These are phyloP conservation scores for Hanseniaspora lachancei DNA, from an alignment of 805 yeast genomes.

Conservation along the genomic window DNA sequence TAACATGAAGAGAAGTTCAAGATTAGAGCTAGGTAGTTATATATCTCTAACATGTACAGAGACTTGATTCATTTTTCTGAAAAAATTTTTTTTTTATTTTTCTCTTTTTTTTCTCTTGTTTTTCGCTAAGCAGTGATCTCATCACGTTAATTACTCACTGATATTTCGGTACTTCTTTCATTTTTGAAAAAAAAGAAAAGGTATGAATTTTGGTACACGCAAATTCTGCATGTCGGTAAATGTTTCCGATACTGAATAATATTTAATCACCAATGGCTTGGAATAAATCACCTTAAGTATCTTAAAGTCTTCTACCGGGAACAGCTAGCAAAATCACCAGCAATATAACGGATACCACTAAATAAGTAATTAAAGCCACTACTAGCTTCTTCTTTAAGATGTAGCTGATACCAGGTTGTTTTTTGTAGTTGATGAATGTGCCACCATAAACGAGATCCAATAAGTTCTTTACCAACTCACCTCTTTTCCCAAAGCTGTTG, in stretches of 20 bases:
- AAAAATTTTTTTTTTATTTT: not conserved
- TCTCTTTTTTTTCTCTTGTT: not conserved
- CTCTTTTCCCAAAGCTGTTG: slow-evolving; percentile 10
- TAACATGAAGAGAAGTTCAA: no score
- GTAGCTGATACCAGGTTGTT: slow-evolving; percentile 9
- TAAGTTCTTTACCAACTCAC: not conserved
- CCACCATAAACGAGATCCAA: slow-evolving; percentile 1
- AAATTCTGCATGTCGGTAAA: no score
- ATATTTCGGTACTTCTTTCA: no score
- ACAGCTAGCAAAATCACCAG: slow-evolving; percentile 3
- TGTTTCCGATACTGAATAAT: no score
- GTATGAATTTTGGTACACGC: no score
- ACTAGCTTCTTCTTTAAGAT: not conserved
- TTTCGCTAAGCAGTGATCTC: not conserved
- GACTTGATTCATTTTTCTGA: not conserved
- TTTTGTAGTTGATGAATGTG: slow-evolving; percentile 5
- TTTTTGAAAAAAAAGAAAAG: no score
- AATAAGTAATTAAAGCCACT: not conserved
- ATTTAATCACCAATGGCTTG: no score
- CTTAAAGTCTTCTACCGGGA: slow-evolving; percentile 7
- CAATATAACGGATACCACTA: not conserved
- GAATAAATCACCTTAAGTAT: not conserved
- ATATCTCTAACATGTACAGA: no score
- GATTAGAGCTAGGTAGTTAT: no score
- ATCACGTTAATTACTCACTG: not conserved